Base-by-base conservation (phyloP, 2,329 filamentous ascomycete species). In the Domatiomyces catenatus region DNA sequence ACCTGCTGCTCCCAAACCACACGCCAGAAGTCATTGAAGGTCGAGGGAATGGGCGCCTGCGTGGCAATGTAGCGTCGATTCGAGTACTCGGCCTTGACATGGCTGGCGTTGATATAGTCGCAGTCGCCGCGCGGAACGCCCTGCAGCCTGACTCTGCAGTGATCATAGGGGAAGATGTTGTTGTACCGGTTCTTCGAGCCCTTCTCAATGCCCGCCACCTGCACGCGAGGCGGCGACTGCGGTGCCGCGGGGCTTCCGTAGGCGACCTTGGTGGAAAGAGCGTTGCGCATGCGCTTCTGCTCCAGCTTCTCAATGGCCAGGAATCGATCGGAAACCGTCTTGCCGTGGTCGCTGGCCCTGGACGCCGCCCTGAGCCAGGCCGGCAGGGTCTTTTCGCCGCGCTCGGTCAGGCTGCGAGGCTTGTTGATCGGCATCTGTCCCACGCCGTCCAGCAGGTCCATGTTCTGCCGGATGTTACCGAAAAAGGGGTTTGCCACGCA, bases 1-100 rank as follows among this genome's bases (percentile, higher is more conserved):
- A 94, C 83, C 63, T 96, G 89, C 66, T 96, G 86, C 63, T 96
- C 89, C 92, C 92, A 98, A 26, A 96, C 76, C 8, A 95, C 84
- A 53, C 87, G 90, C 92, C 92, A 98, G 63, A 98, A 98, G 66
- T 98, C 92, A 65, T 86, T 82, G 62, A 94, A 95, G 0, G 92
- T 98, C 47, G 86, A 81, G 18, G 92, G 92, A 39, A 96, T 77
- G 8, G 92, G 92, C 0, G 88, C 92, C 66, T 98, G 92, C 10
- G 88, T 90, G 47, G 90, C 90, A 66, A 98, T 96, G 63, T 98
- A 98, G 43, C 81, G 79, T 71, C 94, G 95, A 64, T 93, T 83
- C 56, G 86, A 94, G 58, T 83, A 77, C 24, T 81, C 77, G 1
- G 89, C 78, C 63, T 84, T 82, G 54, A 96, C 72, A 59, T 94